These are phyloP conservation scores for Scenedesmus sp. DNA, from an alignment of 163 green algal species.

Conservation along the genomic window DNA sequence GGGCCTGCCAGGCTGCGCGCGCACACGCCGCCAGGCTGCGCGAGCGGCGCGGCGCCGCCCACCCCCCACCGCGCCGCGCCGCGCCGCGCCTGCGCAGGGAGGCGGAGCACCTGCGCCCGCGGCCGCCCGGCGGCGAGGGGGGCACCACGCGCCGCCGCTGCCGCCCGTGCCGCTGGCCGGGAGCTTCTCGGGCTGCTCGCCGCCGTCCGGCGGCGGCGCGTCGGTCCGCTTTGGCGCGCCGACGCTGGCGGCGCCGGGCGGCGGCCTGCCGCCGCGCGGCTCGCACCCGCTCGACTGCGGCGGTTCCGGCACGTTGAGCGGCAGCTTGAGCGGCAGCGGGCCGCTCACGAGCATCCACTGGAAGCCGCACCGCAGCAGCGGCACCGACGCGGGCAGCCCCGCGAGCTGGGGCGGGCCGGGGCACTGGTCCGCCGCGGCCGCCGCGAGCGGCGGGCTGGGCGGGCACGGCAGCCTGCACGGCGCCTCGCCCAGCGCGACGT, in stretches of 20 bases:
- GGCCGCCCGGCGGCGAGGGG: not conserved
- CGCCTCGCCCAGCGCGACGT: not conserved
- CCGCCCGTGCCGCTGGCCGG: constrained; percentile 6
- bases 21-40: too few species aligned
- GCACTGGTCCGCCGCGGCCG: constrained; percentile 26
- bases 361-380: not conserved
- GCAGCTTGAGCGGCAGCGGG: constrained; percentile 9
- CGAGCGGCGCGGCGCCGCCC: too few species aligned
- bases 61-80: too few species aligned
- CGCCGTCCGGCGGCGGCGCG: constrained; percentile 19
- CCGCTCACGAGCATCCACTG: constrained; percentile 1
- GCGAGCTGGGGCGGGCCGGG: constrained; percentile 19
- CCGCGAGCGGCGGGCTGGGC: not conserved
- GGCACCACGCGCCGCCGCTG: constrained; percentile 2
- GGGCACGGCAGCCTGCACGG: not conserved
- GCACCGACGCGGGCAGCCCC: constrained; percentile 11
- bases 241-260: constrained; percentile 1
- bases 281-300: not conserved
- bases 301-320: too few species aligned
- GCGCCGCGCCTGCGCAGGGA: too few species aligned
- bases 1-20: too few species aligned
- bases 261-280: not conserved
- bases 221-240: constrained; percentile 33
- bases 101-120: constrained; percentile 13
- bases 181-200: constrained; percentile 30